Evolutionary conservation across 495 filamentous ascomycete species (phyloP).

Genomic region (Penicillium longicatenatum): DNA sequence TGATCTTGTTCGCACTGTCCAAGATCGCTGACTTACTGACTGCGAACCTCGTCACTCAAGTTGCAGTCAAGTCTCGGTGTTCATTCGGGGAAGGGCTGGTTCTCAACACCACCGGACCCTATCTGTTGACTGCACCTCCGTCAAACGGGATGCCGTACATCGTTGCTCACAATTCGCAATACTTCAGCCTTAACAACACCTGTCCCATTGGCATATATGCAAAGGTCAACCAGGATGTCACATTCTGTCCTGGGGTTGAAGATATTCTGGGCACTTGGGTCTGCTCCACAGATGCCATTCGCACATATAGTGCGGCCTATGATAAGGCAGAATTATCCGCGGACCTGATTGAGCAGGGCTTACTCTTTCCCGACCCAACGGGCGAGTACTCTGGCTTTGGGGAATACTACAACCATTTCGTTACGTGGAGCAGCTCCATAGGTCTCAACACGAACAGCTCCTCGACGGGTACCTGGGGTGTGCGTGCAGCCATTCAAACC

Average conservation of each 20-base stretch:
- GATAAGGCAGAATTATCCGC: background rate
- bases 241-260: background rate
- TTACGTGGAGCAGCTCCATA: background rate
- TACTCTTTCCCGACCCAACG: background rate
- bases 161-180: background rate
- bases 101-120: background rate
- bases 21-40: background rate
- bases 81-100: background rate
- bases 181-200: background rate
- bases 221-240: background rate
- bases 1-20: background rate
- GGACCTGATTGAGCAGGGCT: background rate
- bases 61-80: background rate
- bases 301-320: background rate
- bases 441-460: background rate
- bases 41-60: background rate
- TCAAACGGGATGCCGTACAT: background rate
- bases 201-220: background rate
- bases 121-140: background rate
- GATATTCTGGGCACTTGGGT: background rate
- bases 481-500: background rate
- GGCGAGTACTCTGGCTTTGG: background rate
- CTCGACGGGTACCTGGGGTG: background rate
- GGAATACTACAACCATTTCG: background rate
- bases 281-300: background rate